These are phyloP conservation scores for Candida ponderosae DNA, from an alignment of 805 yeast species.

Conservation along the genomic window DNA sequence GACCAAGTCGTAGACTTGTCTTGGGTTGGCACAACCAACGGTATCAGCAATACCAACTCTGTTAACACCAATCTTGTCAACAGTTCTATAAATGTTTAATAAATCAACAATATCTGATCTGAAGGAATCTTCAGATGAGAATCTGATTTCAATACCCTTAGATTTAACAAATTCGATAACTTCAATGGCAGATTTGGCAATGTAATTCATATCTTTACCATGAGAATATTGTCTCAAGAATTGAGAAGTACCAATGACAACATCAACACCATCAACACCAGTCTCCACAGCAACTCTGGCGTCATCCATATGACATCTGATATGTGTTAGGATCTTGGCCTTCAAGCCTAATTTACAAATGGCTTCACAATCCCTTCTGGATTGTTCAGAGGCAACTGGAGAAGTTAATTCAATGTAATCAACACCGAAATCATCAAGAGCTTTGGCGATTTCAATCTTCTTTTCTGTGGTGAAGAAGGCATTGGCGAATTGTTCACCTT, in stretches of 20 bases:
- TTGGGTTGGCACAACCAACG: conserved; percentile 98
- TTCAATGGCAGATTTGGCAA: conserved; percentile 91
- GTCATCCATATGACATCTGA: conserved; percentile 98
- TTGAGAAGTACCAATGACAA: conserved; percentile 95
- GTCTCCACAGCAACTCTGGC: conserved; percentile 96
- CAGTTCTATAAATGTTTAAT: conserved; percentile 92
- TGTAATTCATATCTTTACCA: conserved; percentile 98
- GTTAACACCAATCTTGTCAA: conserved; percentile 95
- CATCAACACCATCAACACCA: conserved; percentile 99
- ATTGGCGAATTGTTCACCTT: conserved; percentile 98
- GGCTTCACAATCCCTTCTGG: conserved; percentile 91
- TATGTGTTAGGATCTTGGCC: conserved; percentile 93
- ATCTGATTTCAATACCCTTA: conserved; percentile 94
- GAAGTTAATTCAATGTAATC: conserved; percentile 97
- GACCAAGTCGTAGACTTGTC: conserved; percentile 96
- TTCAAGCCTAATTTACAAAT: conserved; percentile 94
- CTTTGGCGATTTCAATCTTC: conserved; percentile 95
- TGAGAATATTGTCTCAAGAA: conserved; percentile 91
- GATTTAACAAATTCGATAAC: conserved; percentile 96
- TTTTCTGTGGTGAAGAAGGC: conserved; percentile 92
- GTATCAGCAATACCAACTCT: conserved; percentile 99
- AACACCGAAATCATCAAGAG: conserved; percentile 95
- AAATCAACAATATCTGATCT: conserved; percentile 94
- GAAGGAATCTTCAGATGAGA: conserved; percentile 95
- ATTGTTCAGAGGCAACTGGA: conserved; percentile 96